These are phyloP conservation scores for Xerocomus tenax DNA, from an alignment of 1,284 basidiomycete species.

Conservation along the genomic window DNA sequence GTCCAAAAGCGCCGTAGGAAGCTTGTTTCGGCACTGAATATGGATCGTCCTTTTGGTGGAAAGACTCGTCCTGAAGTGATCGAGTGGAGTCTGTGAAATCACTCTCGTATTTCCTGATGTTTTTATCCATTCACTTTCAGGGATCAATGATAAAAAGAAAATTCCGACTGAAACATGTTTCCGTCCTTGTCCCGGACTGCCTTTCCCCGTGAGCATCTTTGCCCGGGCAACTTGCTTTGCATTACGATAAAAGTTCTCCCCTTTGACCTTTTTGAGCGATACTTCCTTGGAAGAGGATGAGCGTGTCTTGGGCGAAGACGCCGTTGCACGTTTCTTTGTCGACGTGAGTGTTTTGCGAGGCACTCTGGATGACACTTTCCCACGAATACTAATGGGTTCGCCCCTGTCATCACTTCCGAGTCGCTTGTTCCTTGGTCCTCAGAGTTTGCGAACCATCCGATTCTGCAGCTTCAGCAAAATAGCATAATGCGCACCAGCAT, in stretches of 20 bases:
- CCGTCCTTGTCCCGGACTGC: conserved; percentile 82
- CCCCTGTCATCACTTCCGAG: neutral
- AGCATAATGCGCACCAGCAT: neutral
- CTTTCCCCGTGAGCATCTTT: conserved; percentile 89
- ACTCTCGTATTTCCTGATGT: conserved; percentile 87
- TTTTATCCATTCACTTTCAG: conserved; percentile 7
- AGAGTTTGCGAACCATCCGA: neutral
- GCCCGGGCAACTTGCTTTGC: conserved; percentile 74
- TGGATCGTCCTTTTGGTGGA: conserved; percentile 80
- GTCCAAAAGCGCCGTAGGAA: conserved; percentile 89
- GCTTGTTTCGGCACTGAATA: conserved; percentile 90
- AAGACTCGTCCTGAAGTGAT: conserved; percentile 87
- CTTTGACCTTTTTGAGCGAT: conserved; percentile 69
- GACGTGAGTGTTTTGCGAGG: conserved; percentile 20
- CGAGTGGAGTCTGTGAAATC: conserved; percentile 90
- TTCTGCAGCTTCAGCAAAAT: neutral
- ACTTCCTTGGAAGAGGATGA: conserved; percentile 46
- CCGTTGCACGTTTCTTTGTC: conserved; percentile 38
- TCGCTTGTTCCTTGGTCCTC: neutral
- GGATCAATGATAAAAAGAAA: conserved; percentile 2
- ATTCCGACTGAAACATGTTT: conserved; percentile 41
- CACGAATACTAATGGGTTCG: conserved; percentile 1
- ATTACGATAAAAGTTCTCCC: conserved; percentile 91
- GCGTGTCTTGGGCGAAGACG: conserved; percentile 40
- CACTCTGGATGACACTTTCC: conserved; percentile 5